Evolutionary conservation across 148 eudicot genomes (phyloP).

Genomic region (Cornus suecica): DNA sequence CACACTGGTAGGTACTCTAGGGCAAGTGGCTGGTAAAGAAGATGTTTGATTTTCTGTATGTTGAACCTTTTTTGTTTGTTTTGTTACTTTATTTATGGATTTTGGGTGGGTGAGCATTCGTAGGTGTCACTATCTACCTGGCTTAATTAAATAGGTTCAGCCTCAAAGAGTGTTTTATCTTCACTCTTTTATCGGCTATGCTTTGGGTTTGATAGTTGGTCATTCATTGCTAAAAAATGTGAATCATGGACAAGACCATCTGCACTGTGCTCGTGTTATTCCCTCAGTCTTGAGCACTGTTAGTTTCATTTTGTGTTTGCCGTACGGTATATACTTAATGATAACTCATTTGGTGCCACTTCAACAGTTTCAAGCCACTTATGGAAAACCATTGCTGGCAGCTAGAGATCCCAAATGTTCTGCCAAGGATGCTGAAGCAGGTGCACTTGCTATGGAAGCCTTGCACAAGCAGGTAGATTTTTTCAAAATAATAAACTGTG

Average conservation of each 20-base stretch:
- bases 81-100: no score
- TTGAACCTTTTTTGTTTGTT: no score
- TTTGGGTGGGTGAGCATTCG: no score
- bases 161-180: not conserved
- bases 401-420: conserved; percentile 97
- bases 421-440: conserved; percentile 98
- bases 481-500: not conserved
- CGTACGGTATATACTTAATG: not conserved
- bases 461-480: conserved; percentile 81
- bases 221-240: not conserved
- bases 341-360: conserved; percentile 1
- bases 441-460: conserved; percentile 97
- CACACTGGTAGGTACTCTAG: no score
- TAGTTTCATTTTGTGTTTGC: conserved; percentile 1
- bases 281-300: no score
- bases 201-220: not conserved
- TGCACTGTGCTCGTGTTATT: not conserved
- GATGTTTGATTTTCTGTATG: no score
- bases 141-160: no score
- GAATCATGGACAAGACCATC: not conserved
- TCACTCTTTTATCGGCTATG: not conserved
- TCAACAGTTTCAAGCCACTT: conserved; percentile 77
- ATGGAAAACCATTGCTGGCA: conserved; percentile 92
- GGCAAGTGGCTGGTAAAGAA: no score
- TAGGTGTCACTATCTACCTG: no score